Percentiles rank a stretch among this genome's conserved stretches.
phyloP scores from a whole-genome alignment of 495 filamentous ascomycete species.

The Penicillium paradoxum region DNA sequence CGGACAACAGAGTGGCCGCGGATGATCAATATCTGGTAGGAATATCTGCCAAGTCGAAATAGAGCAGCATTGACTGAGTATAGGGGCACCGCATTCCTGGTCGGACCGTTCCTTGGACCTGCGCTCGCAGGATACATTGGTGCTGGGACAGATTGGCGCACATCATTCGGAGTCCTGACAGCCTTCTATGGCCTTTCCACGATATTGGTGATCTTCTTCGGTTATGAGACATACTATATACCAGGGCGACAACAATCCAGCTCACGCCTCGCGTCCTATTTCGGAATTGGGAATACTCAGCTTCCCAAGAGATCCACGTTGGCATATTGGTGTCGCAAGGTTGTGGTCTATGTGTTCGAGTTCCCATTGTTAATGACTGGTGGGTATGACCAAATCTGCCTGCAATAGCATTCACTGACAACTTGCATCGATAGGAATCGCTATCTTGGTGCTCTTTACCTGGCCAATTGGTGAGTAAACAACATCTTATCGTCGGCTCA shows the following conservation, averaged over 20 bases:
- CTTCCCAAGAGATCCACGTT: conserved; percentile 23
- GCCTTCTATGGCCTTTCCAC: conserved; percentile 43
- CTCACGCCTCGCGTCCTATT: conserved; percentile 36
- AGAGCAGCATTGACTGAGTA: conserved; percentile 2
- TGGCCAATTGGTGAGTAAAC: conserved; percentile 35
- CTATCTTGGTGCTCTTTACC: conserved; percentile 33
- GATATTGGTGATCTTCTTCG: conserved; percentile 38
- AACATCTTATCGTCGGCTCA: background rate
- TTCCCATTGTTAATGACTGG: conserved; percentile 31
- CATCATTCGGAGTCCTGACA: conserved; percentile 42
- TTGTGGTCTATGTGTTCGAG: conserved; percentile 33
- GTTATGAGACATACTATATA: conserved; percentile 46
- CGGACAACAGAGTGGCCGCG: conserved; percentile 36
- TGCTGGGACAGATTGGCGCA: conserved; percentile 34
- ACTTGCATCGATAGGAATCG: conserved; percentile 10
- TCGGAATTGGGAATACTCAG: conserved; percentile 44
- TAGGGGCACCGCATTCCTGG: conserved; percentile 41
- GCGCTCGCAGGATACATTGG: conserved; percentile 40
- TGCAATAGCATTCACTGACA: background rate
- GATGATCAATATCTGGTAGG: conserved; percentile 46
- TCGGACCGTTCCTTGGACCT: conserved; percentile 45
- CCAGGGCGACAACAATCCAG: conserved; percentile 9
- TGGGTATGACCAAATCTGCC: background rate
- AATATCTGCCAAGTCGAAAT: background rate
- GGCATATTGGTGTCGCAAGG: conserved; percentile 16